Evolutionary conservation across 768 basidiomycete species (phyloP).

Genomic region (Podaxis mareebaensis): DNA sequence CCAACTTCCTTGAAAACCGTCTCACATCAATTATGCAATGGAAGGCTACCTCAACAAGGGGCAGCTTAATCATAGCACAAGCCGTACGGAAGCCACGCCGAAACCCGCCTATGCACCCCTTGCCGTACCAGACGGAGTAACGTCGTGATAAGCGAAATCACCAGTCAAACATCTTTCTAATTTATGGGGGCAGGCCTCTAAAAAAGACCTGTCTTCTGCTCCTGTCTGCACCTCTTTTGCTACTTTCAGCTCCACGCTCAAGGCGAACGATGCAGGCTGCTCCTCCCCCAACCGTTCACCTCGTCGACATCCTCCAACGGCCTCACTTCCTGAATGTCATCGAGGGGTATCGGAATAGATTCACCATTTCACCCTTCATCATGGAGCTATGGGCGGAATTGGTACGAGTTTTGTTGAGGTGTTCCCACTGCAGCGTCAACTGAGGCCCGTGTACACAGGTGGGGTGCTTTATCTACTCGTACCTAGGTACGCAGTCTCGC

Average conservation of each 20-base stretch:
- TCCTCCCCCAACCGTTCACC: slow-evolving; percentile 2
- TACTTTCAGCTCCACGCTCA: neutral
- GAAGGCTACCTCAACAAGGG: neutral
- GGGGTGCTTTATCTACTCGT: slow-evolving; percentile 12
- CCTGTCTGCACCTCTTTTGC: neutral
- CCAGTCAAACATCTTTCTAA: neutral
- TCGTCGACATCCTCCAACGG: slow-evolving; percentile 6
- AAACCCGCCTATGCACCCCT: neutral
- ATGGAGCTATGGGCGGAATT: slow-evolving; percentile 13
- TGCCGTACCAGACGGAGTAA: neutral
- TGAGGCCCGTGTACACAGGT: neutral
- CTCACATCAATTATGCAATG: neutral
- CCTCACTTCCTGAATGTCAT: slow-evolving; percentile 1
- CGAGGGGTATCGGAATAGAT: slow-evolving; percentile 1
- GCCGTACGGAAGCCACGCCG: neutral
- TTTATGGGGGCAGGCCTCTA: neutral
- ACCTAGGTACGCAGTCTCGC: slow-evolving; percentile 1
- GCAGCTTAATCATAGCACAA: neutral
- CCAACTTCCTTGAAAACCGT: neutral
- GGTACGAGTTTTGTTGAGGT: neutral
- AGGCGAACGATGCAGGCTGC: slow-evolving; percentile 5
- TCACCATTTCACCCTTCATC: neutral
- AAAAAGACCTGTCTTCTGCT: neutral
- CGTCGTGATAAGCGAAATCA: neutral
- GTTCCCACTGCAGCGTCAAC: neutral